Evolutionary conservation across 2,329 filamentous ascomycete species (phyloP), one percentile per base, ranked within the genome.

Genomic region (Mollisia scopiformis): DNA sequence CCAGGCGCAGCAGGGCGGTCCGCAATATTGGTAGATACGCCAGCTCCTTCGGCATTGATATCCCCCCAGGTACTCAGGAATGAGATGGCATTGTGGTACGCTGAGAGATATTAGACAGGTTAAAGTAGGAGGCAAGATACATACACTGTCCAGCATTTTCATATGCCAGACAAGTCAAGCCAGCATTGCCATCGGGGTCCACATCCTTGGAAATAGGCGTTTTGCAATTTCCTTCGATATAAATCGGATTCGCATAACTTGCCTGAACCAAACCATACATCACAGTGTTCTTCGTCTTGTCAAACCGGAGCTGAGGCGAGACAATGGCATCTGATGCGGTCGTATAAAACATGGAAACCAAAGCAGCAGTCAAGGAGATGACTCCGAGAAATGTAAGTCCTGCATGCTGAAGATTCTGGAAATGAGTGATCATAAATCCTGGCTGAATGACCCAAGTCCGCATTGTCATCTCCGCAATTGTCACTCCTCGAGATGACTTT

Each of bases 391-490:
- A 66, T 0, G 88, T 89, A 1, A 84, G 65, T 0, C 80, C 87
- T 0, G 88, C 88, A 61, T 89, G 88, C 5, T 82, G 81, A 1
- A 93, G 76, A 3, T 83, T 84, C 63, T 88, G 81, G 74, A 81
- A 89, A 66, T 91, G 87, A 0, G 88, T 90, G 21, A 94, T 78
- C 64, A 94, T 79, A 0, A 86, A 88, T 0, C 91, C 91, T 0
- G 90, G 89, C 73, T 89, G 86, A 76, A 88, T 84, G 21, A 89
- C 83, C 91, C 90, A 94, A 46, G 83, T 83, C 50, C 90, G 82
- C 89, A 94, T 92, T 16, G 84, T 88, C 78, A 93, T 85, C 70
- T 94, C 90, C 0, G 91, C 88, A 16, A 94, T 81, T 0, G 86
- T 91, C 60, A 93, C 83, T 2, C 91, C 91, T 2, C 78, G 76